Percentiles rank a stretch among this genome's conserved stretches.
Evolutionary conservation across 2,329 filamentous ascomycete genomes (phyloP).

Genomic region (Diaporthe sp.): DNA sequence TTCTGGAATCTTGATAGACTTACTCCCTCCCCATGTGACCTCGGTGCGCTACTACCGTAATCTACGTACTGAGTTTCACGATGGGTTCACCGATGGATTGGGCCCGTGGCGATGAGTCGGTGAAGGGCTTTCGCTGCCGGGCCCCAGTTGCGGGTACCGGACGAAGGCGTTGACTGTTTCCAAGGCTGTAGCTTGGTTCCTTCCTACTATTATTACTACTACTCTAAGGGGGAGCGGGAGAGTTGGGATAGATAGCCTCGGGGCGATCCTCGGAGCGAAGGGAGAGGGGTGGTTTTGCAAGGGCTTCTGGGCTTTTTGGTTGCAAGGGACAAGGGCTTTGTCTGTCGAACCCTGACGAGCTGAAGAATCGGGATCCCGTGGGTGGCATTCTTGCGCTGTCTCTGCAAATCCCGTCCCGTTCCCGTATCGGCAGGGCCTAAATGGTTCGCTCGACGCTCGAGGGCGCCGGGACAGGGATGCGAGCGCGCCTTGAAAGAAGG

Average conservation of each 20-base stretch:
- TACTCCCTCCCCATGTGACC: constrained; percentile 25
- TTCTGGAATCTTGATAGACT: constrained; percentile 12
- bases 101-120: constrained; percentile 16
- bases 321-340: constrained; percentile 15
- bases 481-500: background rate
- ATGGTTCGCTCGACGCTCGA: constrained; percentile 9
- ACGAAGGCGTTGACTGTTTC: constrained; percentile 3
- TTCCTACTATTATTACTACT: background rate
- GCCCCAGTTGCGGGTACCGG: constrained; percentile 24
- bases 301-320: background rate
- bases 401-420: constrained; percentile 8
- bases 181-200: constrained; percentile 8
- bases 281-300: background rate
- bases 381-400: background rate
- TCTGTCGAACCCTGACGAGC: constrained; percentile 29
- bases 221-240: background rate
- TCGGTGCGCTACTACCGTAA: background rate
- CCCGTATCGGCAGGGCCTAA: constrained; percentile 3
- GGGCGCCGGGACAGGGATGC: constrained; percentile 19
- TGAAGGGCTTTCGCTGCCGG: constrained; percentile 20
- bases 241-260: background rate
- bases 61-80: constrained; percentile 25
- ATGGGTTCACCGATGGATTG: constrained; percentile 21
- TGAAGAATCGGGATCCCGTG: constrained; percentile 30
- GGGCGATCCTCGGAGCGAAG: constrained; percentile 26